These are phyloP conservation scores for Haplosporangium gracile DNA, from an alignment of 192 early-diverging fungal species.

Conservation along the genomic window DNA sequence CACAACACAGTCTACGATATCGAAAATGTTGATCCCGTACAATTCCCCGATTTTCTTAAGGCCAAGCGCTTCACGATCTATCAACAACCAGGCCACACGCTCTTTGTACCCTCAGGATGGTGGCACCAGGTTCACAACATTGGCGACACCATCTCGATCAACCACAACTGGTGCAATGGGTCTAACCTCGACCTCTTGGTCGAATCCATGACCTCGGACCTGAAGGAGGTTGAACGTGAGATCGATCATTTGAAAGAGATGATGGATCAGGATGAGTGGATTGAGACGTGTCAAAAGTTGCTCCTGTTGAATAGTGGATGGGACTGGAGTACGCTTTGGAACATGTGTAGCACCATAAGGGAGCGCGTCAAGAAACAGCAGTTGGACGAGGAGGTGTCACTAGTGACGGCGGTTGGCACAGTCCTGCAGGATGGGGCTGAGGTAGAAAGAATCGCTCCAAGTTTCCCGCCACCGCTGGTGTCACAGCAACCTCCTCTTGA, in stretches of 20 bases:
- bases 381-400: neutral
- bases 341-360: conserved; percentile 41
- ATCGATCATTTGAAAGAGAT: conserved; percentile 67
- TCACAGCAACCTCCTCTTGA: conserved; percentile 46
- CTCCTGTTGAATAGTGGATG: conserved; percentile 65
- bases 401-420: neutral
- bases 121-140: conserved; percentile 81
- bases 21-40: conserved; percentile 53
- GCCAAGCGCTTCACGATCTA: conserved; percentile 64
- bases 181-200: conserved; percentile 65
- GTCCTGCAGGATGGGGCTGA: conserved; percentile 2
- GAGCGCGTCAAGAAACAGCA: conserved; percentile 17
- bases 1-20: conserved; percentile 73
- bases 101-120: conserved; percentile 84
- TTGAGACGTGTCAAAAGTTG: conserved; percentile 60
- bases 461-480: conserved; percentile 33
- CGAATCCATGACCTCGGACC: conserved; percentile 60
- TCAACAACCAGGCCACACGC: conserved; percentile 73
- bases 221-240: conserved; percentile 62
- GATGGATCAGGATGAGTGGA: conserved; percentile 60
- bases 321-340: conserved; percentile 63
- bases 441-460: conserved; percentile 14
- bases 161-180: conserved; percentile 83
- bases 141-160: conserved; percentile 80
- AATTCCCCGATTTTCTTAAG: conserved; percentile 65